A percentile compares a stretch with the other conserved stretches of the same genome.
phyloP scores from a whole-genome alignment of 1,139 yeast genomes.

The Zygosaccharomyces pseudobailii region DNA sequence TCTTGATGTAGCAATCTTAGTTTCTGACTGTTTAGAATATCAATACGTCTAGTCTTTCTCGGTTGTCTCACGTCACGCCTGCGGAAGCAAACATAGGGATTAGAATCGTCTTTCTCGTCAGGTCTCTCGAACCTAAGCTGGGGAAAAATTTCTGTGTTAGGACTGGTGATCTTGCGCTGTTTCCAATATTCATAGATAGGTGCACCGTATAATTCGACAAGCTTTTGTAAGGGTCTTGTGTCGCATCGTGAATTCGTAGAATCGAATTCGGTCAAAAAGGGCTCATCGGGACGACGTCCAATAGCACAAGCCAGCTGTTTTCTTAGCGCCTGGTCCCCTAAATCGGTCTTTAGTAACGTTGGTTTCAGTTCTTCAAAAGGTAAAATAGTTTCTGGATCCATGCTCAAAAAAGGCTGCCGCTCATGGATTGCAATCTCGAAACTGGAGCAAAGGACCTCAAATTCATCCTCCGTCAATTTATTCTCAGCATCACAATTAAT shows the following conservation, averaged over 20 bases:
- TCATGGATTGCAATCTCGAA: constrained; percentile 71
- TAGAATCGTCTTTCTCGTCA: constrained; percentile 83
- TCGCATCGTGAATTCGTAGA: constrained; percentile 33
- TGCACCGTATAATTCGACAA: constrained; percentile 63
- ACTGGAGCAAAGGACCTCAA: constrained; percentile 70
- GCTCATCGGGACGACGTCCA: constrained; percentile 16
- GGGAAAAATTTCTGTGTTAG: constrained; percentile 72
- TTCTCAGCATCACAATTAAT: constrained; percentile 36
- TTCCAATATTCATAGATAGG: constrained; percentile 80
- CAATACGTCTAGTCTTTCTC: constrained; percentile 93
- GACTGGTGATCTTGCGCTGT: constrained; percentile 59
- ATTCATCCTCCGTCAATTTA: constrained; percentile 69
- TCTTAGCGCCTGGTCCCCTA: constrained; percentile 26
- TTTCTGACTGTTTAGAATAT: constrained; percentile 83
- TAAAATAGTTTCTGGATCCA: constrained; percentile 77
- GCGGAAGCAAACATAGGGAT: constrained; percentile 93
- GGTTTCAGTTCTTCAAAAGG: constrained; percentile 63
- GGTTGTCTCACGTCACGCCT: constrained; percentile 94
- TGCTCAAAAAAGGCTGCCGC: constrained; percentile 80
- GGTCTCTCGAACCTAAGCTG: constrained; percentile 80
- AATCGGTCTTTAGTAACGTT: constrained; percentile 36
- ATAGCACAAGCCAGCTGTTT: constrained; percentile 25
- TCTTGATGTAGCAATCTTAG: constrained; percentile 71
- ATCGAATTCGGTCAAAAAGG: constrained; percentile 40
- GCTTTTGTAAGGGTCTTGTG: constrained; percentile 46